Base-by-base conservation (phyloP, 208 protist species). In the Trypanosoma cruzi region DNA sequence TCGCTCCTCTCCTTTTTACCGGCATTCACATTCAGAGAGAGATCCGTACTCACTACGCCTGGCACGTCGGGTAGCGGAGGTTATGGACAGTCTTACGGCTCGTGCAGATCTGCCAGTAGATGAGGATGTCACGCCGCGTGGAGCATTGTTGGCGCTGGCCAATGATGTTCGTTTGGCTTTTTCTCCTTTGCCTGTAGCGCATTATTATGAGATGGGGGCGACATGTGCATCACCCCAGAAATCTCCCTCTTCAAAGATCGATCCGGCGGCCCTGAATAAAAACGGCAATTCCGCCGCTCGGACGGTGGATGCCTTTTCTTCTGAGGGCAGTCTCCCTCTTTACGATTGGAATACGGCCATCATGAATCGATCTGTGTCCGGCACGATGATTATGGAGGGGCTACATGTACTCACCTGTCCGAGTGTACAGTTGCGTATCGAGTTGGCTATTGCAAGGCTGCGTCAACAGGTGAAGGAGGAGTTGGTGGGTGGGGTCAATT, bases 11-110 rank as follows among this genome's bases (percentile, higher is more conserved):
- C 34, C 40, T 0, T 36, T 62, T 31, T 24, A 53, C 29, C 48
- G 28, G 0, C 31, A 18, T 5, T 24, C n/a, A 16, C 68, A 24
- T 7, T 49, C 32, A 7, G 53, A 62, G 31, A 31, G 13, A 29
- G 68, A 68, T 24, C 60, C 68, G 24, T 67, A 74, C 60, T 74
- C 68, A 5, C 34, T 74, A 3, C 68, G 60, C 32, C 31, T 74
- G 13, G 68, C 68, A 3, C 58, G 68, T 28, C 59, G 68, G 14
- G 60, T 74, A 24, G 28, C 24, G 8, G 60, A 58, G 29, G 60
- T 68, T 1, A 36, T 74, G 18, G 68, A 74, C 10, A 26, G 61
- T n/a, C 31, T 74, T 4, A 32, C 20, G n/a, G n/a, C 36, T 14
- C 59, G 44, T n/a, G 29, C 0, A 36, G 56, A 58, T 13, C 18